Percentiles rank a stretch among this genome's conserved stretches.
phyloP scores from a whole-genome alignment of 495 filamentous ascomycete species.

The Lepidopterella palustris region DNA sequence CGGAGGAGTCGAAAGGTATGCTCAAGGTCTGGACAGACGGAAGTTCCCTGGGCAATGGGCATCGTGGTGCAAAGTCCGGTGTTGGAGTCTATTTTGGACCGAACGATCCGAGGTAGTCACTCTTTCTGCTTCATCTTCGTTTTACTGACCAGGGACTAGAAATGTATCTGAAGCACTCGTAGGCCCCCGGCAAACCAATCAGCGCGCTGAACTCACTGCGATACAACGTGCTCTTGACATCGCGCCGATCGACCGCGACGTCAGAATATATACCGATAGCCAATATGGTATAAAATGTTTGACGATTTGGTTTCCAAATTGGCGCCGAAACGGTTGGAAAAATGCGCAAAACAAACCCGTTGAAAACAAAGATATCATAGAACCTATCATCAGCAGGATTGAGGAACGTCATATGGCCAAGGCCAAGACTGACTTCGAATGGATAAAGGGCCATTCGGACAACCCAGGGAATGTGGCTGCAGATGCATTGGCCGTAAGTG shows the following conservation, averaged over 20 bases:
- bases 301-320: slow-evolving; percentile 76
- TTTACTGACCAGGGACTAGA: slow-evolving; percentile 37
- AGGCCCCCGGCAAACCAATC: slow-evolving; percentile 79
- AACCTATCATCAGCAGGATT: slow-evolving; percentile 65
- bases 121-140: not conserved
- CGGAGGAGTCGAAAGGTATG: slow-evolving; percentile 41
- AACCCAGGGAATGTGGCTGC: slow-evolving; percentile 71
- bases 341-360: slow-evolving; percentile 63
- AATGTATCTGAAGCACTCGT: slow-evolving; percentile 79
- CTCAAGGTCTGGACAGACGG: slow-evolving; percentile 86
- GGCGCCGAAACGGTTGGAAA: slow-evolving; percentile 74
- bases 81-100: slow-evolving; percentile 83
- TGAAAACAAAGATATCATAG: slow-evolving; percentile 77
- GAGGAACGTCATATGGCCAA: slow-evolving; percentile 56
- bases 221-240: slow-evolving; percentile 77
- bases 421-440: slow-evolving; percentile 64
- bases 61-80: slow-evolving; percentile 62
- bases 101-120: slow-evolving; percentile 58
- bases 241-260: slow-evolving; percentile 54
- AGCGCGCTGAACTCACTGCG: slow-evolving; percentile 88
- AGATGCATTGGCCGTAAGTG: slow-evolving; percentile 68
- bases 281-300: slow-evolving; percentile 84
- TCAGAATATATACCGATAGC: slow-evolving; percentile 74
- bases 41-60: slow-evolving; percentile 72
- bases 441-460: slow-evolving; percentile 76